Base-by-base conservation (phyloP, 2,329 filamentous ascomycete genomes). In the Pochonia chlamydosporia region DNA sequence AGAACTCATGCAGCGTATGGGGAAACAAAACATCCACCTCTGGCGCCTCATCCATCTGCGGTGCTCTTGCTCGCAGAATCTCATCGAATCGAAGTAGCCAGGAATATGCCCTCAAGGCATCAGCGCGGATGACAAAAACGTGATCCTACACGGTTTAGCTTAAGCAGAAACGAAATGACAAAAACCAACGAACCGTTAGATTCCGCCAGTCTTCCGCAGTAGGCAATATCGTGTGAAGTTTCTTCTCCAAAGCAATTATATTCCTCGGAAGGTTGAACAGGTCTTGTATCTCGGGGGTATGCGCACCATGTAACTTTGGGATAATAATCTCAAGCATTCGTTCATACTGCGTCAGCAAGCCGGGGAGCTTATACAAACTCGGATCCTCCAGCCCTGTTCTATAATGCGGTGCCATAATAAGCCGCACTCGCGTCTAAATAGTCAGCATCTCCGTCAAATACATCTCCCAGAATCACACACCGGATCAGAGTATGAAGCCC, bases 401-500 rank as follows among this genome's bases (percentile, higher is more conserved):
- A 16, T 5, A 16, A 16, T 36, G 11, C 7, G 33, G 33, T 4
- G 33, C 33, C 11, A 36, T 11, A 20, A 36, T 6, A 5, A 16
- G 33, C 33, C 16, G 4, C 14, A 14, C 9, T 11, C 11, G 33
- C 33, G 33, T 36, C 33, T 36, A n/a, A n/a, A n/a, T n/a, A n/a
- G n/a, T n/a, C n/a, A n/a, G 33, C n/a, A 5, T 5, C 13, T 18
- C 5, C 30, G 14, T n/a, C n/a, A n/a, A n/a, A n/a, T n/a, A n/a
- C n/a, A n/a, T n/a, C n/a, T n/a, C n/a, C n/a, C n/a, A n/a, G n/a
- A n/a, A n/a, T n/a, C n/a, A 41, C 55, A 49, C 49, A 56, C 55
- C 3, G 50, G 42, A 30, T 52, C 37, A 21, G 51, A 41, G 10
- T 51, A 8, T 1, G 54, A 54, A 23, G 50, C 42, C 18, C 49